phyloP scores from a whole-genome alignment of 1,139 yeast species.

The Suhomyces ambrosiae region DNA sequence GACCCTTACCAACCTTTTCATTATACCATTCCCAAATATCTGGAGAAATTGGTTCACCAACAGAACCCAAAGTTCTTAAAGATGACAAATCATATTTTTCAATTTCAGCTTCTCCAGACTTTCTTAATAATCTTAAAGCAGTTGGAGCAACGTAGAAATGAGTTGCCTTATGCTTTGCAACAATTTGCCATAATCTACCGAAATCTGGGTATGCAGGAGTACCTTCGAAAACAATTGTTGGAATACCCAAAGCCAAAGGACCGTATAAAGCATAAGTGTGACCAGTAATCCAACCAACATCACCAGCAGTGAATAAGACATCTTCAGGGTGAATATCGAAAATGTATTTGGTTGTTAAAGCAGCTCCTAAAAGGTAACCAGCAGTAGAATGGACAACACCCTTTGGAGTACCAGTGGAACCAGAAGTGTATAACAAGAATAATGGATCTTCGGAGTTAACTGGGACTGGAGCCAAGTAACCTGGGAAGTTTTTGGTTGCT shows the following conservation, averaged over 20 bases:
- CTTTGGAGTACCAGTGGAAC: slow-evolving; percentile 97
- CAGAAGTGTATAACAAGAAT: slow-evolving; percentile 91
- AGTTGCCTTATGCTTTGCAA: slow-evolving; percentile 89
- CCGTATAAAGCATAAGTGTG: slow-evolving; percentile 96
- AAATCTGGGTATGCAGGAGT: slow-evolving; percentile 97
- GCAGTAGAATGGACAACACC: slow-evolving; percentile 96
- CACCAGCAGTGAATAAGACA: slow-evolving; percentile 94
- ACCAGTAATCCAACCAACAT: slow-evolving; percentile 99
- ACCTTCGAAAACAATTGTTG: slow-evolving; percentile 93
- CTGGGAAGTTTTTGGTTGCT: slow-evolving; percentile 76
- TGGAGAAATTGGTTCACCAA: slow-evolving; percentile 98
- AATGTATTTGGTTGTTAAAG: slow-evolving; percentile 88
- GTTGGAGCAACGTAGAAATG: slow-evolving; percentile 99
- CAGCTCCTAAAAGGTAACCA: slow-evolving; percentile 93
- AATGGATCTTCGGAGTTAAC: slow-evolving; percentile 92
- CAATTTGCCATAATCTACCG: slow-evolving; percentile 96
- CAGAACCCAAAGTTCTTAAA: slow-evolving; percentile 93
- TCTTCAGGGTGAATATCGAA: slow-evolving; percentile 91
- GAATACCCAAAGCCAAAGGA: slow-evolving; percentile 84
- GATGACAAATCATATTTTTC: slow-evolving; percentile 86
- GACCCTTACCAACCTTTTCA: slow-evolving; percentile 84
- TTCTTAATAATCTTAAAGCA: slow-evolving; percentile 90
- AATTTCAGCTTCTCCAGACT: slow-evolving; percentile 86
- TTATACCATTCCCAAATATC: slow-evolving; percentile 99
- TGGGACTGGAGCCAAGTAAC: slow-evolving; percentile 84